Evolutionary conservation across 73 alveolate species (phyloP), one percentile per base, ranked within the genome.

Genomic region (Breviolum minutum): DNA sequence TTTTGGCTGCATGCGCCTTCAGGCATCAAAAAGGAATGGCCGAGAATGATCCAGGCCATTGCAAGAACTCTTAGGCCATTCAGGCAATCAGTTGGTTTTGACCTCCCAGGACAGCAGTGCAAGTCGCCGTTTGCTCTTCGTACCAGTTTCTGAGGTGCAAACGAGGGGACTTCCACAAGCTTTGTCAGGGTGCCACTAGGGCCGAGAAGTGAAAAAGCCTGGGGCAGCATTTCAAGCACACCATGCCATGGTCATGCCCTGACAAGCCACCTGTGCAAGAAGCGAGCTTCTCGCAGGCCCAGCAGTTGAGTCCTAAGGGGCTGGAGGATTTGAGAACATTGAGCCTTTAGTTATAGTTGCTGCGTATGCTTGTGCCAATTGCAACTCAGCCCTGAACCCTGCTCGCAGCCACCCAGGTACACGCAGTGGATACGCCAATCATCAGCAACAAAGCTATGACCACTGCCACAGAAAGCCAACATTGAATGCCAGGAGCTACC

Each of bases 21-120:
- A 2, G 97, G 97, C 97, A 91, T 91, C 66, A 91, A 26, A 64
- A 91, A 91, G 64, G 97, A 32, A 63, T 91, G 97, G 80, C 97
- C 97, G 6, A 91, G 64, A 68, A 91, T 91, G 79, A 91, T 74
- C 90, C 89, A 74, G 11, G 89, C 86, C 97, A 91, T 91, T 22
- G 97, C 97, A 7, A 91, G 63, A 30, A 91, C 97, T 32, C 97
- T 64, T 80, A 91, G 61, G 63, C 97, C 97, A 62, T 91, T 91
- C 66, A 91, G 83, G 86, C 90, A 91, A 62, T 91, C 97, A 19
- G 97, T 91, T 4, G 97, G 97, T 81, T 91, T 91, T 29, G 88
- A 62, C 97, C 97, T 91, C 69, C n/a, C 76, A 20, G 26, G 30
- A 54, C 8, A 22, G 93, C 40, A 73, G 26, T n/a, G 61, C 11